phyloP scores from a whole-genome alignment of 1,284 basidiomycete genomes.

The Tilletia indica region DNA sequence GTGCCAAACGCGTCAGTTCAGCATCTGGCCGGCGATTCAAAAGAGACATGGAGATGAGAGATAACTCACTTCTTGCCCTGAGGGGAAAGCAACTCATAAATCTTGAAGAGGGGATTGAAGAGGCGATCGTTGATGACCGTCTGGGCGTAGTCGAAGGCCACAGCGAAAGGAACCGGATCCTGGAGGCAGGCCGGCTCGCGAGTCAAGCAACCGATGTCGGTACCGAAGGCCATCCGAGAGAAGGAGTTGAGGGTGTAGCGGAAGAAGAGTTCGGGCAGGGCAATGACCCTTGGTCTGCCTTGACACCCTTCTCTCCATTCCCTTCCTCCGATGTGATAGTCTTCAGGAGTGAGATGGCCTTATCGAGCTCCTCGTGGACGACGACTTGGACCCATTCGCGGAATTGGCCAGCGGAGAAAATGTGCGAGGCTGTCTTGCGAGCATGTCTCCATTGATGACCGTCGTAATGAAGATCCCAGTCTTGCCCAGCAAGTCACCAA shows the following conservation, averaged over 20 bases:
- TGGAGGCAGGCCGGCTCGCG: conserved; percentile 32
- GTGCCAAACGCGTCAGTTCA: no score
- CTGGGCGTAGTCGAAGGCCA: conserved; percentile 53
- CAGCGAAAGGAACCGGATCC: conserved; percentile 47
- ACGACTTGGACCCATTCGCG: conserved; percentile 34
- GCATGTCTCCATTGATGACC: conserved; percentile 47
- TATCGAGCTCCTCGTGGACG: conserved; percentile 41
- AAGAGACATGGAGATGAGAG: not conserved
- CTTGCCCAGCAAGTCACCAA: conserved; percentile 37
- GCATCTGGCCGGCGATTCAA: no score
- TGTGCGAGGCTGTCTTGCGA: conserved; percentile 21
- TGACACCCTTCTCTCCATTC: not conserved
- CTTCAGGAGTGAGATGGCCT: conserved; percentile 32
- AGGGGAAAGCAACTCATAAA: conserved; percentile 39
- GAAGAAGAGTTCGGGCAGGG: conserved; percentile 42
- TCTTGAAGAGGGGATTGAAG: conserved; percentile 30
- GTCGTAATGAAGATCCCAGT: conserved; percentile 49
- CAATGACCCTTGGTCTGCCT: not conserved
- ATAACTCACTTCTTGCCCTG: conserved; percentile 23
- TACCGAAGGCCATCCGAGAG: conserved; percentile 19
- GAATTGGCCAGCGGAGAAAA: conserved; percentile 46
- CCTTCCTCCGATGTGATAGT: conserved; percentile 13
- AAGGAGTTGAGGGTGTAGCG: conserved; percentile 26
- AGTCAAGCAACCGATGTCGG: conserved; percentile 34
- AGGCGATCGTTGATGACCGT: conserved; percentile 44